Conservation (phyloP, 176 grass and related monocot genomes). For the Ensete ventricosum region DNA sequence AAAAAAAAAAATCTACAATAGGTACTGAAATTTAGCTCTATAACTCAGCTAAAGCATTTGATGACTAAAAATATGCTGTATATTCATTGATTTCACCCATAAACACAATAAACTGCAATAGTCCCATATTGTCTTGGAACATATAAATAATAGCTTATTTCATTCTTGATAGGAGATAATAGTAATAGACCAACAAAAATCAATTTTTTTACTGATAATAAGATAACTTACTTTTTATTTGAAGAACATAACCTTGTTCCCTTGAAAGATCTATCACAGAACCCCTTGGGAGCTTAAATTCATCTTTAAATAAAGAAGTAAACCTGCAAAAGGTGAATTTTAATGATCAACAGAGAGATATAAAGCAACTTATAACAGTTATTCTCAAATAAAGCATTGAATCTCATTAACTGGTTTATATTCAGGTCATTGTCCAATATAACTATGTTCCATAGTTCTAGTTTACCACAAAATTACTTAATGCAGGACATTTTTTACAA, state of each 20-base stretch:
- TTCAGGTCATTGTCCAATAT: not conserved
- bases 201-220: too few species aligned
- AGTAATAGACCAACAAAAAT: not conserved
- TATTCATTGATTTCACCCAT: too few species aligned
- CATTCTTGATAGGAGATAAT: not conserved
- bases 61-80: too few species aligned
- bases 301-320: slow-evolving; percentile 86
- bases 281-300: slow-evolving; percentile 75
- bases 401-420: not conserved
- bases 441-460: not conserved
- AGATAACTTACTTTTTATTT: slow-evolving; percentile 57
- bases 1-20: too few species aligned
- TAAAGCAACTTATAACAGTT: not conserved
- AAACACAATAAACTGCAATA: not conserved
- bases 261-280: slow-evolving; percentile 90
- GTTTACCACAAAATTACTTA: too few species aligned
- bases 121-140: not conserved
- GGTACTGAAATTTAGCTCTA: too few species aligned
- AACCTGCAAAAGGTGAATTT: slow-evolving; percentile 38
- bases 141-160: not conserved
- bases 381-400: not conserved
- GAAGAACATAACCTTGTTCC: slow-evolving; percentile 75
- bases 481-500: too few species aligned
- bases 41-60: too few species aligned
- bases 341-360: not conserved